phyloP scores from a whole-genome alignment of 73 alveolate species.

The Diophrys sp. region DNA sequence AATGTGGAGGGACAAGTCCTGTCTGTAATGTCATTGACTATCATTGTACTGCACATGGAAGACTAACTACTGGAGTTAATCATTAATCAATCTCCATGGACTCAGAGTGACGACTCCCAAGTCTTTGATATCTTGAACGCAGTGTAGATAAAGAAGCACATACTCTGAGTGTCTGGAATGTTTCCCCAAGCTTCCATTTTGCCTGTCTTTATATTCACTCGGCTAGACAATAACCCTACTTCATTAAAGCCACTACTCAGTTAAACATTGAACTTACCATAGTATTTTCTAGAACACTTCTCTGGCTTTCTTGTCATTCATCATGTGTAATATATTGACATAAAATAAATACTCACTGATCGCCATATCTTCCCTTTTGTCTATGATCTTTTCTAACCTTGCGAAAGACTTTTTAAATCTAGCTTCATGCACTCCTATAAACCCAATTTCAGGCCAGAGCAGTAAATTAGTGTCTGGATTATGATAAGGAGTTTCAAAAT shows the following conservation, averaged over 20 bases:
- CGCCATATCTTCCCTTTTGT: conserved; percentile 11
- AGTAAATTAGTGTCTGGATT: conserved; percentile 42
- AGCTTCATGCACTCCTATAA: conserved; percentile 16
- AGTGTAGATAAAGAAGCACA: conserved; percentile 15
- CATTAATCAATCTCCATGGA: too few species aligned
- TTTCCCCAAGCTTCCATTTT: conserved; percentile 10
- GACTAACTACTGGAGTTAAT: too few species aligned
- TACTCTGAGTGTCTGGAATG: conserved; percentile 19
- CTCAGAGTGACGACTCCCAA: conserved; percentile 2
- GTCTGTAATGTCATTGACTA: too few species aligned
- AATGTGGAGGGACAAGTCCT: too few species aligned
- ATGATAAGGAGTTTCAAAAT: conserved; percentile 11
- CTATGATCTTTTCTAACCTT: conserved; percentile 5
- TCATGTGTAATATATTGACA: conserved; percentile 20
- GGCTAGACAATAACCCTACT: conserved; percentile 17
- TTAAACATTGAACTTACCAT: conserved; percentile 6
- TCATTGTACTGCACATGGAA: too few species aligned
- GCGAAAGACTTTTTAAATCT: conserved; percentile 12
- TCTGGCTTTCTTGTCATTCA: conserved; percentile 26
- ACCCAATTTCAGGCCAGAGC: conserved; percentile 41
- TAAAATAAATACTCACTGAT: conserved; percentile 25
- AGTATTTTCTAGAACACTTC: conserved; percentile 20
- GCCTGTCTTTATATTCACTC: conserved; percentile 2
- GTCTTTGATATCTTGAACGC: conserved; percentile 27
- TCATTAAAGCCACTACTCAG: conserved; percentile 17